These are phyloP conservation scores for Yarrowia galli DNA, from an alignment of 1,139 yeast genomes.

Conservation along the genomic window DNA sequence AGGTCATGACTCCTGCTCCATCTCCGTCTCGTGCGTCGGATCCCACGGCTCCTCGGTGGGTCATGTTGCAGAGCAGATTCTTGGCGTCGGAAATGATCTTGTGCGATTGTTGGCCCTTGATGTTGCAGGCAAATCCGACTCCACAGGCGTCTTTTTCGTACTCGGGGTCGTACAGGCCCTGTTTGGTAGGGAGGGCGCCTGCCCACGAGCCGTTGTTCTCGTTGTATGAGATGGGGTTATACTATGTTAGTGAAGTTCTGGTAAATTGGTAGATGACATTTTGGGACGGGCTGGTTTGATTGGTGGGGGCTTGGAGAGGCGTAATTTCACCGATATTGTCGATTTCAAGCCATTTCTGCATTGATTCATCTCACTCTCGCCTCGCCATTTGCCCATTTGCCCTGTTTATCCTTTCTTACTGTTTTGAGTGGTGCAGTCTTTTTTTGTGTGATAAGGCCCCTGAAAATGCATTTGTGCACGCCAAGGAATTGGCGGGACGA, in stretches of 20 bases:
- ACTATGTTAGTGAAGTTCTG: conserved; percentile 3
- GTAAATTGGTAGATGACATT: too few species aligned
- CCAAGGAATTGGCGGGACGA: not conserved
- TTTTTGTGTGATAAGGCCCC: not conserved
- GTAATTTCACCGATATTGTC: too few species aligned
- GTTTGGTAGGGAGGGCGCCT: conserved; percentile 79
- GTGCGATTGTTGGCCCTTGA: conserved; percentile 87
- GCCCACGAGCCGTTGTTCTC: conserved; percentile 72
- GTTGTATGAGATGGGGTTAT: conserved; percentile 36
- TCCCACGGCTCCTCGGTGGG: conserved; percentile 97
- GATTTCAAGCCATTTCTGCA: too few species aligned
- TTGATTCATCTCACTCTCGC: not conserved
- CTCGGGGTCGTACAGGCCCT: conserved; percentile 94
- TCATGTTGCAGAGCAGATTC: conserved; percentile 91
- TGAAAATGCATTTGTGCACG: conserved; percentile 1
- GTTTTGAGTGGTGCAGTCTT: not conserved
- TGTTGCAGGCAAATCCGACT: conserved; percentile 96
- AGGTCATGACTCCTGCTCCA: conserved; percentile 96
- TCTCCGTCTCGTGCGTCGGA: conserved; percentile 97
- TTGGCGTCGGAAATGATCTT: conserved; percentile 90
- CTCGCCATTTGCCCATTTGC: not conserved
- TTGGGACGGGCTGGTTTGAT: too few species aligned
- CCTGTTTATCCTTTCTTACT: not conserved
- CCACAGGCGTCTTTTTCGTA: conserved; percentile 98
- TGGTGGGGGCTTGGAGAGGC: too few species aligned